Base-by-base conservation (phyloP, 2,329 filamentous ascomycete species). In the Microsporum audouinii region DNA sequence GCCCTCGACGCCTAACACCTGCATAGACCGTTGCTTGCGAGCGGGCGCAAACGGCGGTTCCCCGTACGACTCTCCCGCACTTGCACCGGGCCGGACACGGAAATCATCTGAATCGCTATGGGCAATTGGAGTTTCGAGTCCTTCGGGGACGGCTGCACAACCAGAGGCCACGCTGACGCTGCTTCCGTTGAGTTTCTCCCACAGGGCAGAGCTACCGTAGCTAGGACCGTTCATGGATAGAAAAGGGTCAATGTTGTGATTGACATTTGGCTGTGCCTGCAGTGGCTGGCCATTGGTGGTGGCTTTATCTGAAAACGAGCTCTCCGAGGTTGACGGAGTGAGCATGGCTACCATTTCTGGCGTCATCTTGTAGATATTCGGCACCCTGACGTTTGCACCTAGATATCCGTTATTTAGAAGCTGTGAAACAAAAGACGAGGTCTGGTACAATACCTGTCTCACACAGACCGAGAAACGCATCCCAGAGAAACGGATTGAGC, bases 401-500 rank as follows among this genome's bases (percentile, higher is more conserved):
- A 84, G 5, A 10, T 23, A 45, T 31, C 33, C 17, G 2, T 12
- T 41, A 8, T 12, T 2, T 5, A 58, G 31, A 58, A 6, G 57
- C 34, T 39, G 41, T n/a, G 29, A 23, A 41, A 49, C 38, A 17
- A 27, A 7, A 8, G 17, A 56, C 12, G 7, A 33, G 12, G 2
- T 23, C 41, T 36, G n/a, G 43, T 36, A 23, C 17, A 23, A 49
- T 68, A 72, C 83, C 84, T 49, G 83, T 89, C 70, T 96, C 91
- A 71, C 91, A 96, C 5, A 99, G 81, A 14, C 84, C 87, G 27
- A 87, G 85, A 69, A 97, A 97, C 0, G 92, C 91, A 78, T 99
- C 94, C 94, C 94, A 99, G 83, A 96, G 94, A 74, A 97, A 92
- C 1, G 94, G 91, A 69, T 97, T 99, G 60, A 86, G 74, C 75